Evolutionary conservation across 1,284 basidiomycete species (phyloP).

Genomic region (Ganoderma leucocontextum): DNA sequence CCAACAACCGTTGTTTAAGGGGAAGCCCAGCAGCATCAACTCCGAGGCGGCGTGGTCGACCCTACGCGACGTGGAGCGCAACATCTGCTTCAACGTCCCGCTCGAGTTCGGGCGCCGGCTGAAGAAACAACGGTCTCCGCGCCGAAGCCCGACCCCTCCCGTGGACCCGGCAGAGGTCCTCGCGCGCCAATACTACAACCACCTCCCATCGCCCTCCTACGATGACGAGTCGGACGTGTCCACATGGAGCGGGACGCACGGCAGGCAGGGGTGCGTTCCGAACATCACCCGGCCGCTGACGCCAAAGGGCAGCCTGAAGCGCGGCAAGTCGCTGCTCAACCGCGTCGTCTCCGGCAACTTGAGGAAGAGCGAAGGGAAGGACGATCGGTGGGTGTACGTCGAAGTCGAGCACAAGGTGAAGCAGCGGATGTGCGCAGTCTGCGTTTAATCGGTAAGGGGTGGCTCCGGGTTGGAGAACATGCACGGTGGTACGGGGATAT

Average conservation of each 20-base stretch:
- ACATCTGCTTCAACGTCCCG: conserved; percentile 35
- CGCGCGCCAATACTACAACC: conserved; percentile 43
- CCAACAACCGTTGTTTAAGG: conserved; percentile 3
- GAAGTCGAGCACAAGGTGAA: conserved; percentile 50
- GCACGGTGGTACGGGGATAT: not conserved
- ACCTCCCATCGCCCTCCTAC: conserved; percentile 28
- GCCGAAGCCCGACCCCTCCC: conserved; percentile 31
- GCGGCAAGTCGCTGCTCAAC: conserved; percentile 40
- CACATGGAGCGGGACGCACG: conserved; percentile 21
- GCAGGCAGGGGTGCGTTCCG: conserved; percentile 6
- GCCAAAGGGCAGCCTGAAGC: conserved; percentile 20
- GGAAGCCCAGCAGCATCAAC: conserved; percentile 4
- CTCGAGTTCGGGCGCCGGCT: conserved; percentile 35
- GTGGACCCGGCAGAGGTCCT: conserved; percentile 42
- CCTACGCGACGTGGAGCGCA: conserved; percentile 31
- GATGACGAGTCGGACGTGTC: conserved; percentile 20
- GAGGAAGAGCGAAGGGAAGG: conserved; percentile 33
- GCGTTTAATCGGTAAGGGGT: conserved; percentile 15
- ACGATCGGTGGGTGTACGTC: conserved; percentile 51
- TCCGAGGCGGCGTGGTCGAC: conserved; percentile 34
- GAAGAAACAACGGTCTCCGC: conserved; percentile 33
- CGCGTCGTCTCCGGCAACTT: conserved; percentile 34
- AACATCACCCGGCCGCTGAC: conserved; percentile 10
- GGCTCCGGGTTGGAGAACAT: not conserved
- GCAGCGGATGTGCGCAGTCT: conserved; percentile 39